Percentiles rank a stretch among this genome's conserved stretches.
phyloP scores from a whole-genome alignment of 2,329 filamentous ascomycete genomes.

The Pseudophaeomoniella oleicola region DNA sequence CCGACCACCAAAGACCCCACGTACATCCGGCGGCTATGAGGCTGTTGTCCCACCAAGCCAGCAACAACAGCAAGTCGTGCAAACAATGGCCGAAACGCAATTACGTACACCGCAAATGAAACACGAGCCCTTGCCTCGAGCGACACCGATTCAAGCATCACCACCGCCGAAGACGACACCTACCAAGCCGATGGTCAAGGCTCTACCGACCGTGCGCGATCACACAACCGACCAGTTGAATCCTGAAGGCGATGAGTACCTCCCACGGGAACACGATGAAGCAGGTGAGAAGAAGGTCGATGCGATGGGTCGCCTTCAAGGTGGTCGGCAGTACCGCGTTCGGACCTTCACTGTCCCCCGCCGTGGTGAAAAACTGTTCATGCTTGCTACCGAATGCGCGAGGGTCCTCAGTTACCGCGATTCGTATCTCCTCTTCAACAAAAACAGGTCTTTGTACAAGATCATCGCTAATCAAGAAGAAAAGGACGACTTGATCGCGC shows the following conservation, averaged over 20 bases:
- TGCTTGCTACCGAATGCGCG: slow-evolving; percentile 95
- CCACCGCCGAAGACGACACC: slow-evolving; percentile 62
- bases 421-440: slow-evolving; percentile 97
- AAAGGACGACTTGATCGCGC: slow-evolving; percentile 88
- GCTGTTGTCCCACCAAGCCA: slow-evolving; percentile 9
- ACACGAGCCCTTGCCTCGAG: slow-evolving; percentile 13
- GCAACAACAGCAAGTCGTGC: slow-evolving; percentile 11
- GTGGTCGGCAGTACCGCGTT: slow-evolving; percentile 78
- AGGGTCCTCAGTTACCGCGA: slow-evolving; percentile 87
- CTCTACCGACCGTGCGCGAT: slow-evolving; percentile 85
- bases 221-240: slow-evolving; percentile 94
- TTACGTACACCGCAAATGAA: slow-evolving; percentile 26
- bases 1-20: slow-evolving; percentile 32
- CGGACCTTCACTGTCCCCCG: slow-evolving; percentile 87
- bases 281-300: slow-evolving; percentile 90
- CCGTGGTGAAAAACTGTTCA: slow-evolving; percentile 86
- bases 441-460: slow-evolving; percentile 91
- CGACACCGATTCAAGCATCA: slow-evolving; percentile 43
- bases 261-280: slow-evolving; percentile 84
- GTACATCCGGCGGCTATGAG: slow-evolving; percentile 19
- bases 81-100: slow-evolving; percentile 15
- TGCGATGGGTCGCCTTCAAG: slow-evolving; percentile 64
- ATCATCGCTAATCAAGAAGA: slow-evolving; percentile 93
- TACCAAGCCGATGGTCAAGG: slow-evolving; percentile 73
- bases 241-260: slow-evolving; percentile 79